Percentiles rank a stretch among this genome's conserved stretches.
phyloP scores from a whole-genome alignment of 2,329 filamentous ascomycete genomes.

The Fusarium sp. region DNA sequence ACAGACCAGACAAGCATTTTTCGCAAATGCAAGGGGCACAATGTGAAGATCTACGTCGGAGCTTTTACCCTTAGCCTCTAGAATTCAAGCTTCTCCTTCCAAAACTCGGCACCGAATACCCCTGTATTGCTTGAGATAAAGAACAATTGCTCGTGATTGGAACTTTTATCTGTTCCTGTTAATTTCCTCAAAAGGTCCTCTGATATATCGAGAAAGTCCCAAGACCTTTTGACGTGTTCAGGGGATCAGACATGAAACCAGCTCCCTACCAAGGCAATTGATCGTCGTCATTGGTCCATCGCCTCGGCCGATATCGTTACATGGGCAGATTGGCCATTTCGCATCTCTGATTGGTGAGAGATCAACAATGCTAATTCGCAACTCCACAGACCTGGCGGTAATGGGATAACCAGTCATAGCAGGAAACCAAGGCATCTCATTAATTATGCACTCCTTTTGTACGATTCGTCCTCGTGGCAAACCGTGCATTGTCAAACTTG shows the following conservation, averaged over 20 bases:
- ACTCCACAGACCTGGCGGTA: conserved; percentile 33
- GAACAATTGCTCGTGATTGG: conserved; percentile 27
- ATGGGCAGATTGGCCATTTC: conserved; percentile 15
- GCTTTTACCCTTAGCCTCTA: conserved; percentile 13
- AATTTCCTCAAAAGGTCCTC: conserved; percentile 4
- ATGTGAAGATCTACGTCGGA: conserved; percentile 18
- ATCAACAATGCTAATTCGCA: conserved; percentile 27
- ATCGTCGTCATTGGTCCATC: conserved; percentile 28
- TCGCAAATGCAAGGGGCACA: background rate
- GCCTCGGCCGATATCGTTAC: conserved; percentile 25
- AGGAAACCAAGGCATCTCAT: conserved; percentile 11
- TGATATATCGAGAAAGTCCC: background rate
- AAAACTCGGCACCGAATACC: conserved; percentile 3
- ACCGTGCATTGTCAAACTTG: background rate
- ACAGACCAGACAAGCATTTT: conserved; percentile 3
- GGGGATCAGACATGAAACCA: conserved; percentile 28
- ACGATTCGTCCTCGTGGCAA: conserved; percentile 10
- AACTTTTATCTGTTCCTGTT: conserved; percentile 21
- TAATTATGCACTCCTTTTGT: conserved; percentile 33
- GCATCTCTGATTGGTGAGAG: conserved; percentile 22
- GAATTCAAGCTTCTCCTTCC: conserved; percentile 11
- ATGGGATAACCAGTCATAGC: conserved; percentile 31
- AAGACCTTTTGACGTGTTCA: conserved; percentile 35
- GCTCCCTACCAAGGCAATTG: conserved; percentile 30
- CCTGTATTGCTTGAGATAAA: conserved; percentile 8